phyloP scores from a whole-genome alignment of 208 protist genomes.

The Trypanosoma caninum region DNA sequence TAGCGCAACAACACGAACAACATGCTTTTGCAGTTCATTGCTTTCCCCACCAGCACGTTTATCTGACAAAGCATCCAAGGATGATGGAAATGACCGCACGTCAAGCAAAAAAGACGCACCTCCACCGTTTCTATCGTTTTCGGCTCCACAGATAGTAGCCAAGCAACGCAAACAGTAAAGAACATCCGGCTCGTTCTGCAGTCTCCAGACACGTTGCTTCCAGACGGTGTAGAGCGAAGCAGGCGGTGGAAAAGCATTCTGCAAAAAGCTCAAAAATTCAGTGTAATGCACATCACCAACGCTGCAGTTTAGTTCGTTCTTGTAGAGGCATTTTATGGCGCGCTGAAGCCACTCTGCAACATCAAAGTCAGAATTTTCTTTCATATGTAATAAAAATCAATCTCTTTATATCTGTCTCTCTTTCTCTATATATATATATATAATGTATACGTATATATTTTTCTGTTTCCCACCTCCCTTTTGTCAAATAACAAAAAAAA shows the following conservation, averaged over 20 bases:
- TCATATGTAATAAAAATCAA: no score
- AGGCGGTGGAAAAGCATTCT: slow-evolving; percentile 32
- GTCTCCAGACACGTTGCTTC: slow-evolving; percentile 46
- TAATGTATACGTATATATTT: no score
- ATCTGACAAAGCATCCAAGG: neutral
- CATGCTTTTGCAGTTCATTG: slow-evolving; percentile 19
- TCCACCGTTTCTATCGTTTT: slow-evolving; percentile 2
- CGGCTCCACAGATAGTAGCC: slow-evolving; percentile 25
- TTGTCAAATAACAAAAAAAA: no score
- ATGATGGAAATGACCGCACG: neutral
- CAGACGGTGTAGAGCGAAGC: slow-evolving; percentile 40
- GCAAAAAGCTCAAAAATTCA: slow-evolving; percentile 32
- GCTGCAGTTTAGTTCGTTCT: neutral
- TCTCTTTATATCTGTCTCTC: no score
- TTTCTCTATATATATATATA: no score
- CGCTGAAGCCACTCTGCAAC: slow-evolving; percentile 1
- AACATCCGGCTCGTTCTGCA: slow-evolving; percentile 49
- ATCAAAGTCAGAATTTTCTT: no score
- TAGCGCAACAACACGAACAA: slow-evolving; percentile 44
- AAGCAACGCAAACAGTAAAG: slow-evolving; percentile 73
- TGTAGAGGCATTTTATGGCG: slow-evolving; percentile 2
- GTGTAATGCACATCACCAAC: slow-evolving; percentile 8
- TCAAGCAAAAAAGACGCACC: slow-evolving; percentile 20
- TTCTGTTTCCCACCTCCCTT: no score
- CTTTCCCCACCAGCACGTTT: neutral